Percentiles rank a stretch among this genome's conserved stretches.
Conservation (phyloP, 2,329 filamentous ascomycete species). For the Colletotrichum paranaense region DNA sequence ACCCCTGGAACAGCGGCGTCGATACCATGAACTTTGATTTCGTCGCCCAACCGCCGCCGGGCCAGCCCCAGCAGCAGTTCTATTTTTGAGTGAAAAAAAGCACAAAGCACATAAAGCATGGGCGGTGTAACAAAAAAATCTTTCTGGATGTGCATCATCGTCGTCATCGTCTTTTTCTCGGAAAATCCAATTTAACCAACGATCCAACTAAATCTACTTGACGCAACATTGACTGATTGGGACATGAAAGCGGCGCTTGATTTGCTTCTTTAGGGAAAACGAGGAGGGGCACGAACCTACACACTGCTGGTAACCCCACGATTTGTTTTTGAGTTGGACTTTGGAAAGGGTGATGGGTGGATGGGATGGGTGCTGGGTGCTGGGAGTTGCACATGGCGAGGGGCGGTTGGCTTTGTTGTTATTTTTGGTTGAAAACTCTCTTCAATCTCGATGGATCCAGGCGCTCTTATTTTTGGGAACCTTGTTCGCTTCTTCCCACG, state of each 20-base stretch:
- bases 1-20: slow-evolving; percentile 67
- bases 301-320: no score
- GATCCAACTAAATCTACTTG: not conserved
- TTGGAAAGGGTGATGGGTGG: not conserved
- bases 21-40: slow-evolving; percentile 72
- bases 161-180: not conserved
- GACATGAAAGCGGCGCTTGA: slow-evolving; percentile 6
- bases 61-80: slow-evolving; percentile 66
- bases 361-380: no score
- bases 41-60: slow-evolving; percentile 67
- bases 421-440: not conserved
- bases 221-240: not conserved
- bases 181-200: not conserved
- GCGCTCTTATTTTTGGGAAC: not conserved
- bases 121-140: not conserved
- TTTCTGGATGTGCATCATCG: no score
- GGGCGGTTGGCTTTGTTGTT: not conserved
- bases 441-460: not conserved
- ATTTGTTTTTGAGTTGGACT: not conserved
- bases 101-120: not conserved
- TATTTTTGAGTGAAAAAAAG: slow-evolving; percentile 57
- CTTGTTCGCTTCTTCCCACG: not conserved
- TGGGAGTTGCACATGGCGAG: not conserved
- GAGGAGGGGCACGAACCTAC: not conserved
- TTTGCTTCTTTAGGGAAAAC: not conserved